A percentile compares a stretch with the other conserved stretches of the same genome.
phyloP scores from a whole-genome alignment of 257 asterid species.

The Sherardia arvensis region DNA sequence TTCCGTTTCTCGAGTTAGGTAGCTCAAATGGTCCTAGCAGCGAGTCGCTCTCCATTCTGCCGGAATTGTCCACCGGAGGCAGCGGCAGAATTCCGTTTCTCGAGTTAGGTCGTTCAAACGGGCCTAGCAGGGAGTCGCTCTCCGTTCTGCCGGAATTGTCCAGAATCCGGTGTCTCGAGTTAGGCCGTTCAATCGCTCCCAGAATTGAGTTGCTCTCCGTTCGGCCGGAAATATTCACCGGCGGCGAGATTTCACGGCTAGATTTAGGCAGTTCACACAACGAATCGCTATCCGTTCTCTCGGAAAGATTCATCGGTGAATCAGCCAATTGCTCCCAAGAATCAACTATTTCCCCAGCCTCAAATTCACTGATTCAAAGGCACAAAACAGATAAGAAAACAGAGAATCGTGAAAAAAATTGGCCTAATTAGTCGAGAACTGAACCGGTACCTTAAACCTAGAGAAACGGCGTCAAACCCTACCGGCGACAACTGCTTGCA shows the following conservation, averaged over 20 bases:
- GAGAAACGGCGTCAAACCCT: constrained; percentile 23
- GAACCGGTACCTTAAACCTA: constrained; percentile 24
- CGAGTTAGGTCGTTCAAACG: neutral
- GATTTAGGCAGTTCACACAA: no score
- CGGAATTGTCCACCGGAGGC: neutral
- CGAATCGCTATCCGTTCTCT: no score
- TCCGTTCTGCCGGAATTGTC: neutral
- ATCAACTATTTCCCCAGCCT: constrained; percentile 20
- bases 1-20: neutral
- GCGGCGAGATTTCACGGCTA: no score
- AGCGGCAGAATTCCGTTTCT: neutral
- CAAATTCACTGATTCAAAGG: constrained; percentile 22
- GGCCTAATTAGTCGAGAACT: neutral
- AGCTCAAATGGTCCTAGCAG: neutral
- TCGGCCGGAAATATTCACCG: no score
- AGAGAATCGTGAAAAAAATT: neutral
- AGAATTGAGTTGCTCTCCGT: no score
- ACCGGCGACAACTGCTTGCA: constrained; percentile 30
- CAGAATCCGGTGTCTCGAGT: neutral
- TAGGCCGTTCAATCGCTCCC: neutral
- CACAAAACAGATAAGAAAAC: neutral
- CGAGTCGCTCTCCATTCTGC: neutral
- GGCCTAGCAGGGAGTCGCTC: neutral
- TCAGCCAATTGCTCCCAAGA: constrained; percentile 12
- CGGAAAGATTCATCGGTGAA: no score